Conservation (phyloP, 108 stramenopile species). For the Fistulifera pelliculosa region DNA sequence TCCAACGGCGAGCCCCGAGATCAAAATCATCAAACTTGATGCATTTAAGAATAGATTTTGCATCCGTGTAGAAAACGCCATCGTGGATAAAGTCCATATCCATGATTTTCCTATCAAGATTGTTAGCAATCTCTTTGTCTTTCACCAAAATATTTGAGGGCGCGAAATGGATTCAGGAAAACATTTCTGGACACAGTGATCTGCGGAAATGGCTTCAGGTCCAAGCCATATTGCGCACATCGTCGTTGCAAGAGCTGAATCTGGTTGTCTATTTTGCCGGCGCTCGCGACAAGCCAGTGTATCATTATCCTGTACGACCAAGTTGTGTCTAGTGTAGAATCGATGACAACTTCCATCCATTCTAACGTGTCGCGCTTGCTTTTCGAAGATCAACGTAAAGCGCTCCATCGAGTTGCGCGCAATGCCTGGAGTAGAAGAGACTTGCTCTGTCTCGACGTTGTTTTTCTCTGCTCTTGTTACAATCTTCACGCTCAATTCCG, state of each 20-base stretch:
- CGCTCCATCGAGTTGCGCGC: conserved; percentile 35
- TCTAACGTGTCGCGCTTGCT: conserved; percentile 67
- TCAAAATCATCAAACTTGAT: conserved; percentile 53
- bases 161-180: conserved; percentile 48
- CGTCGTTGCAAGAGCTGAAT: conserved; percentile 69
- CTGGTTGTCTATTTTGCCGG: conserved; percentile 74
- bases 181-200: conserved; percentile 43
- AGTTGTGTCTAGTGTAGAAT: conserved; percentile 57
- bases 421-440: conserved; percentile 8
- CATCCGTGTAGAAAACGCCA: conserved; percentile 57
- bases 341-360: conserved; percentile 72
- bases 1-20: conserved; percentile 13
- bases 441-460: conserved; percentile 13
- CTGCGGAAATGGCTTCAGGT: conserved; percentile 54
- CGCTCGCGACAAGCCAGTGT: conserved; percentile 84
- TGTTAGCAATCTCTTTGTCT: conserved; percentile 30
- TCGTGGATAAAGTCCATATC: conserved; percentile 72
- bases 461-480: conserved; percentile 4
- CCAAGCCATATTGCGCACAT: conserved; percentile 71
- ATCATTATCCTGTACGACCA: conserved; percentile 75
- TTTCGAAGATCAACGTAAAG: conserved; percentile 53
- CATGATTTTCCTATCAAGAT: conserved; percentile 30
- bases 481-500: conserved; percentile 35
- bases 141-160: conserved; percentile 41
- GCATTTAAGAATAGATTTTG: conserved; percentile 32